phyloP scores from a whole-genome alignment of 2,329 filamentous ascomycete species.

The Ophiocordyceps unilateralis region DNA sequence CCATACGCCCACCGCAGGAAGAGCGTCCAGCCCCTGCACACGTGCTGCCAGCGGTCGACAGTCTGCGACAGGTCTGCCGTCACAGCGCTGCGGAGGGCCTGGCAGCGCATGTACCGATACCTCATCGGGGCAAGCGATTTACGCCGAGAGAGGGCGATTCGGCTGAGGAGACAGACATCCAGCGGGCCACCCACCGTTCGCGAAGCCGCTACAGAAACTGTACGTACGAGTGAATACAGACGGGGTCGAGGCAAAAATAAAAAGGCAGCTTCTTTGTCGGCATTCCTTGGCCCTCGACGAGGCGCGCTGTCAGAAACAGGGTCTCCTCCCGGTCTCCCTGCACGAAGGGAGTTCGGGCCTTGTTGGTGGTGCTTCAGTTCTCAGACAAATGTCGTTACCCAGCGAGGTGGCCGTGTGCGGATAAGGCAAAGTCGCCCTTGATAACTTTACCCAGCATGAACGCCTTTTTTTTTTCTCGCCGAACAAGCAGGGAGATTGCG shows the following conservation, averaged over 20 bases:
- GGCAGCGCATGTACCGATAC: background rate
- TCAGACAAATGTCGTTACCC: background rate
- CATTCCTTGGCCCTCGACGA: background rate
- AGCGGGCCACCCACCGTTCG: too few species aligned
- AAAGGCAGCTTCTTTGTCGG: background rate
- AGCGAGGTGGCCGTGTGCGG: background rate
- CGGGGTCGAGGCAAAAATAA: background rate
- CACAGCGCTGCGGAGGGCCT: background rate
- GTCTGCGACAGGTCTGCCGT: background rate
- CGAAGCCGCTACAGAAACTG: background rate
- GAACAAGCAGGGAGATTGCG: too few species aligned
- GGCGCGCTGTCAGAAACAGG: too few species aligned
- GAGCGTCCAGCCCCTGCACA: background rate
- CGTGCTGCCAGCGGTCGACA: background rate
- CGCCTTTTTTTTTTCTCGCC: too few species aligned
- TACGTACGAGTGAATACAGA: background rate
- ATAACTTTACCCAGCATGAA: too few species aligned
- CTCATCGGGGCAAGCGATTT: background rate
- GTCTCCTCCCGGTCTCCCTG: background rate
- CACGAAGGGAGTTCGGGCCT: background rate
- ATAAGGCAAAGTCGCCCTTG: too few species aligned
- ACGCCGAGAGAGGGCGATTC: too few species aligned
- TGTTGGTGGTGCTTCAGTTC: background rate
- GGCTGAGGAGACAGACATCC: too few species aligned
- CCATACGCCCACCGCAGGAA: background rate